These are phyloP conservation scores for Suhomyces pyralidae DNA, from an alignment of 805 yeast species.

Conservation along the genomic window DNA sequence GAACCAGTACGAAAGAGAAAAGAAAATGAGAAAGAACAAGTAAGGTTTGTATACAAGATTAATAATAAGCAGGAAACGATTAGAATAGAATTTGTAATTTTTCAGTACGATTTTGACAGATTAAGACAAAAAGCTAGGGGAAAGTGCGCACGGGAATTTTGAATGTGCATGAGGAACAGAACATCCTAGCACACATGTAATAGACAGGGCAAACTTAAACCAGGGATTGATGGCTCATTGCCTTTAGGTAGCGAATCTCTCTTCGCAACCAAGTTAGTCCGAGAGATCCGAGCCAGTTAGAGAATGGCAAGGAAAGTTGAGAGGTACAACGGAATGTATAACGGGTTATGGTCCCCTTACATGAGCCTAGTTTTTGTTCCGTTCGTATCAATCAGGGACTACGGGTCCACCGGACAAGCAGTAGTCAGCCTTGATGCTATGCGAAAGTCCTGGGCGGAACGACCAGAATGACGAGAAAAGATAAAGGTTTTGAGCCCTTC, in stretches of 20 bases:
- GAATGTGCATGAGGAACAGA: not conserved
- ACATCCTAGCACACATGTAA: no score
- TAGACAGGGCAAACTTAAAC: no score
- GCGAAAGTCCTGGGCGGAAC: not conserved
- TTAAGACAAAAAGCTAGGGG: not conserved
- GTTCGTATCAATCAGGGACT: not conserved
- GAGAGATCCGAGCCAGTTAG: not conserved
- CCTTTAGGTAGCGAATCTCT: not conserved
- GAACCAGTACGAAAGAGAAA: slow-evolving; percentile 87
- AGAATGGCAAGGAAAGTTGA: not conserved
- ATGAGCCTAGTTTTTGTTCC: not conserved
- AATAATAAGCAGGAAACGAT: not conserved
- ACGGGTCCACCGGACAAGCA: not conserved
- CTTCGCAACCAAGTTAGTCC: not conserved
- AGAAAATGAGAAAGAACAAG: slow-evolving; percentile 50
- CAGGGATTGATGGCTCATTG: no score
- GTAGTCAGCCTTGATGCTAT: not conserved
- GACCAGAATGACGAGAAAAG: not conserved
- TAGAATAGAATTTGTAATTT: not conserved
- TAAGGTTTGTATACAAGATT: not conserved
- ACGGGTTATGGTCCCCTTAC: not conserved
- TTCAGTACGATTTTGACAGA: not conserved
- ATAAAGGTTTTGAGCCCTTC: not conserved
- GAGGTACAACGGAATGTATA: not conserved
- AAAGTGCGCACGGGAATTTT: not conserved